These are phyloP conservation scores for Candida nanaspora DNA, from an alignment of 805 yeast species.

Conservation along the genomic window DNA sequence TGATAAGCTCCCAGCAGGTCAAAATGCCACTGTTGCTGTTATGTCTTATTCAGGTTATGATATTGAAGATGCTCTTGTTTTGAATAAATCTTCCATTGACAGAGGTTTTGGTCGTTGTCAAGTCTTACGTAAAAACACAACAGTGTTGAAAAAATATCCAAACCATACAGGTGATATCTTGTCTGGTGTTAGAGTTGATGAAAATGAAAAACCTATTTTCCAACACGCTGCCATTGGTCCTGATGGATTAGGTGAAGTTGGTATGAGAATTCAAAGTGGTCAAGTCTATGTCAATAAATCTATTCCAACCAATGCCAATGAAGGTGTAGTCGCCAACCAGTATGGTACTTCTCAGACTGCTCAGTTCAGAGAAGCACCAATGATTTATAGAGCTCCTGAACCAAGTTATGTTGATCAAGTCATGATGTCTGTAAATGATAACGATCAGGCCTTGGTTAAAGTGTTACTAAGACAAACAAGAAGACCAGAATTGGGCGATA, in stretches of 20 bases:
- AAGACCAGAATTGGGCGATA: constrained; percentile 96
- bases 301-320: constrained; percentile 82
- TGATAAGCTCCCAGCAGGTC: constrained; percentile 97
- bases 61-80: constrained; percentile 96
- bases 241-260: constrained; percentile 96
- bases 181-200: constrained; percentile 86
- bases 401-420: constrained; percentile 95
- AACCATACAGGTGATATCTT: constrained; percentile 90
- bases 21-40: constrained; percentile 97
- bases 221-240: constrained; percentile 85
- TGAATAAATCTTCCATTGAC: constrained; percentile 89
- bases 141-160: constrained; percentile 83
- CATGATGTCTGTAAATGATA: constrained; percentile 93
- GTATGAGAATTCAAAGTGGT: constrained; percentile 83
- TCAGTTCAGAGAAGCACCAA: constrained; percentile 82
- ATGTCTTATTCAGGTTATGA: constrained; percentile 99
- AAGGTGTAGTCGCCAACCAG: constrained; percentile 43
- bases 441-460: constrained; percentile 89
- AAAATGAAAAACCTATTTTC: constrained; percentile 71
- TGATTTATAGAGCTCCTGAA: constrained; percentile 89
- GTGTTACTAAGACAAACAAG: constrained; percentile 91
- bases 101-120: constrained; percentile 98
- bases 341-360: constrained; percentile 25
- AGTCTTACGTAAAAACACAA: constrained; percentile 85
- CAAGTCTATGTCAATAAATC: constrained; percentile 91